Evolutionary conservation across 2,329 filamentous ascomycete species (phyloP), one percentile per base, ranked within the genome.

Genomic region (Emmonsiellopsis sp.): DNA sequence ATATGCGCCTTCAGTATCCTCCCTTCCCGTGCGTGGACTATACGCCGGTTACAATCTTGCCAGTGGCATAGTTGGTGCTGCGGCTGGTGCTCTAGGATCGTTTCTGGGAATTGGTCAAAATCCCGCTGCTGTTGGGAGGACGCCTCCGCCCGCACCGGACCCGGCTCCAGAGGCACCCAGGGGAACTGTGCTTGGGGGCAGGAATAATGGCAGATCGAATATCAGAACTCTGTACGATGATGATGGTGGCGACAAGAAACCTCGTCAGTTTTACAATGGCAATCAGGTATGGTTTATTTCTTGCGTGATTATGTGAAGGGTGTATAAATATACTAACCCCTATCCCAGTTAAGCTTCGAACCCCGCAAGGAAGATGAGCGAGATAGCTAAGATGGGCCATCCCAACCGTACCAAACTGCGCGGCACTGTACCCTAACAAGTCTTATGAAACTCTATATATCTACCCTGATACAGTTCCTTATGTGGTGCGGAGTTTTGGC

Each of bases 211-310:
- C 2, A 65, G 66, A 5, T 64, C 68, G n/a, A 74, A 72, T 40
- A 68, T 79, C 31, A 70, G 76, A 49, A 82, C 79, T 0, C 68
- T 84, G 52, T 70, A 72, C 58, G 80, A 84, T 55, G 73, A 77
- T 40, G 72, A 77, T 17, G 74, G 80, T 56, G 73, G 77, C 40
- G 74, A 75, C 51, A 70, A 79, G 53, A 77, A 84, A 57, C n/a
- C 5, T 1, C 79, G 83, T 44, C 85, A 94, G 63, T 80, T 94
- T 46, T 95, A 96, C 65, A 96, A 96, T 63, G 91, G 91, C 1
- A 96, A 95, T 64, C 88, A 88, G 66, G 87, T 91, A 75, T 70
- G 81, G 72, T 70, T 74, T 61, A 52, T 53, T 3, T 36, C 33
- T 27, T 27, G 3, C 21, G 5, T 27, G 21, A 27, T 5, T 27